Percentiles rank a stretch among this genome's conserved stretches.
Evolutionary conservation across 169 alveolate species (phyloP).

Genomic region (Eimeria acervulina): DNA sequence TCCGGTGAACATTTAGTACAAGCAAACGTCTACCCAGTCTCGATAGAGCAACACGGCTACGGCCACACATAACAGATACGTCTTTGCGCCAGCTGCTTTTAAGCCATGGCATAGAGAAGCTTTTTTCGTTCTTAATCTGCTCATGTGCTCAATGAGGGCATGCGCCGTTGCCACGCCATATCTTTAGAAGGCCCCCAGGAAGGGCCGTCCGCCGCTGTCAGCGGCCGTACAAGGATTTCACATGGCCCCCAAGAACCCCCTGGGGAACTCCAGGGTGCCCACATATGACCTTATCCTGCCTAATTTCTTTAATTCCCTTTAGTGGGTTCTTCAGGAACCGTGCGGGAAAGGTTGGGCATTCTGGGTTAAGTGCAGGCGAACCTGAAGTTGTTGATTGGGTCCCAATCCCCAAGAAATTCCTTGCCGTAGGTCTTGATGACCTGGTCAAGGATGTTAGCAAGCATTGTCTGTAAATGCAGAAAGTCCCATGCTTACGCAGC

Average conservation of each 20-base stretch:
- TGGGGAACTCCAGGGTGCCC: not conserved
- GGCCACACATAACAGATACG: not conserved
- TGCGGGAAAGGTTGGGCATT: not conserved
- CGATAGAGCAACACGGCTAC: not conserved
- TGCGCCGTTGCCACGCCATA: not conserved
- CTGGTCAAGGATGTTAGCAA: slow-evolving; percentile 86
- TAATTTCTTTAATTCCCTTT: not conserved
- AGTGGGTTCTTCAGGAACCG: not conserved
- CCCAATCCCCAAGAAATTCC: slow-evolving; percentile 89
- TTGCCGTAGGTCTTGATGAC: slow-evolving; percentile 88
- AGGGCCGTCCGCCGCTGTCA: no score
- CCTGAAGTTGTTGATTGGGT: slow-evolving; percentile 88
- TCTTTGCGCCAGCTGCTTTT: not conserved
- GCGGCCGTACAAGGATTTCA: not conserved
- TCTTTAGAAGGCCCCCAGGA: not conserved
- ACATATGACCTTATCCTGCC: not conserved
- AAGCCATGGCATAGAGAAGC: not conserved
- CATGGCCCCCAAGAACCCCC: not conserved
- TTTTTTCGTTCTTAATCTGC: not conserved
- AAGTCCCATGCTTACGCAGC: slow-evolving; percentile 12
- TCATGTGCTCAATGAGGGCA: not conserved
- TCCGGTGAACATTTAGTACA: not conserved
- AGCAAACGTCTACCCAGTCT: not conserved
- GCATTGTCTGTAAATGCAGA: slow-evolving; percentile 75
- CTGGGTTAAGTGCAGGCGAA: not conserved